Base-by-base conservation (phyloP, 495 filamentous ascomycete species). In the Penicillium longicatenatum region DNA sequence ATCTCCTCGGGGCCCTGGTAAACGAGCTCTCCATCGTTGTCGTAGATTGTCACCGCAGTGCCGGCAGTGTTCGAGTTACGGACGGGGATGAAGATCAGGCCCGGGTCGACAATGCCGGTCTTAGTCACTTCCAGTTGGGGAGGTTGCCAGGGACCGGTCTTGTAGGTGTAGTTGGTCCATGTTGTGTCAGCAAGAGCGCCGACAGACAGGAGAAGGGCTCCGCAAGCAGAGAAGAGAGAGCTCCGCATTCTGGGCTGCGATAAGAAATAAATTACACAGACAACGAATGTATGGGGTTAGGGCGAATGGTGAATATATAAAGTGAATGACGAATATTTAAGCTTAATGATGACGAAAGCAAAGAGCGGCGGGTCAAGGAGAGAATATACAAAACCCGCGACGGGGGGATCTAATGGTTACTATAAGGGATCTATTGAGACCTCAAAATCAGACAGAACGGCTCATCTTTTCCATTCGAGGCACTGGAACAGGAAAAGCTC, bases 1-100 rank as follows among this genome's bases (percentile, higher is more conserved):
- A 55, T 29, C 21, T 44, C 60, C 14, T 60, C 35, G 0, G 60
- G 60, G 11, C 66, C 61, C 33, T 66, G 63, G 33, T 59, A 69
- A n/a, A 69, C 47, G 31, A 69, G 29, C 10, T 64, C 42, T 17
- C 63, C 63, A 60, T 69, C 52, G 41, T 52, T 57, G 26, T 64
- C 55, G 20, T 50, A 64, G 19, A 69, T 69, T 2, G 58, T 66
- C 22, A 49, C 53, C 12, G 50, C 56, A n/a, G 52, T 58, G 4
- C 63, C 59, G 43, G 52, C 58, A 12, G 48, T 19, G 17, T 59
- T 60, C 26, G 39, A 17, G 24, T 52, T 54, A 16, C 62, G 56
- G 21, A 55, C 42, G 12, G 52, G 41, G 4, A 62, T 61, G 41
- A 68, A 68, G 20, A 68, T 57, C n/a, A 62, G 47, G 20, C 59